Evolutionary conservation across 805 yeast genomes (phyloP).

Genomic region (Ogataea sp.): DNA sequence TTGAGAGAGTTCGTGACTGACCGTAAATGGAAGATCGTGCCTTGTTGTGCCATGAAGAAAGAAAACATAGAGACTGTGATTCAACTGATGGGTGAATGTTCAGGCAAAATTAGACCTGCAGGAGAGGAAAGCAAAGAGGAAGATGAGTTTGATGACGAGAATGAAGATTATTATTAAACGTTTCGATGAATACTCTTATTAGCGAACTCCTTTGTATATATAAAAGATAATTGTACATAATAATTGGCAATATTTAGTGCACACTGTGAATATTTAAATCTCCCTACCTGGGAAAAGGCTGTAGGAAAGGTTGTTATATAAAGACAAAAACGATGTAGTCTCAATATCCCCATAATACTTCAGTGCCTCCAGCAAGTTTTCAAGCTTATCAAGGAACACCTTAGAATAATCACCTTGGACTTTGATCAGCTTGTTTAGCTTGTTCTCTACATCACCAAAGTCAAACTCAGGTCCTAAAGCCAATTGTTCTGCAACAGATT

Average conservation of each 20-base stretch:
- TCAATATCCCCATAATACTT: conserved; percentile 42
- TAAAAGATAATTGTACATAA: not conserved
- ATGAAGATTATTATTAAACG: too few relatives aligned
- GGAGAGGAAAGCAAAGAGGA: too few relatives aligned
- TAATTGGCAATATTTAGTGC: not conserved
- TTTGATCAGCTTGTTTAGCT: conserved; percentile 32
- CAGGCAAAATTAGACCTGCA: conserved; percentile 19
- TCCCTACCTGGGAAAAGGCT: too few relatives aligned
- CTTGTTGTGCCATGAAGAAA: conserved; percentile 71
- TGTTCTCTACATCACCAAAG: conserved; percentile 27
- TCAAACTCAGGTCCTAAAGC: conserved; percentile 32
- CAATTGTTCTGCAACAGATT: conserved; percentile 26
- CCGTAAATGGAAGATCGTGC: conserved; percentile 61
- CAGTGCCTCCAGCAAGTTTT: conserved; percentile 38
- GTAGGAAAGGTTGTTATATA: too few relatives aligned
- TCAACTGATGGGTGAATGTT: conserved; percentile 59
- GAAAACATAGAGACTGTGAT: conserved; percentile 70
- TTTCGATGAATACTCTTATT: too few relatives aligned
- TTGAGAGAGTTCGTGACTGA: conserved; percentile 38
- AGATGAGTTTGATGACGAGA: too few relatives aligned
- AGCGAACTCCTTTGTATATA: too few relatives aligned
- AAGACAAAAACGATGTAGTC: conserved; percentile 33
- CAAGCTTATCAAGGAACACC: conserved; percentile 35
- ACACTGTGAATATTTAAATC: too few relatives aligned
- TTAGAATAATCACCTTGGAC: conserved; percentile 35